Percentiles rank a stretch among this genome's conserved stretches.
phyloP scores from a whole-genome alignment of 305 asterid species.

The Coffea humblotiana region DNA sequence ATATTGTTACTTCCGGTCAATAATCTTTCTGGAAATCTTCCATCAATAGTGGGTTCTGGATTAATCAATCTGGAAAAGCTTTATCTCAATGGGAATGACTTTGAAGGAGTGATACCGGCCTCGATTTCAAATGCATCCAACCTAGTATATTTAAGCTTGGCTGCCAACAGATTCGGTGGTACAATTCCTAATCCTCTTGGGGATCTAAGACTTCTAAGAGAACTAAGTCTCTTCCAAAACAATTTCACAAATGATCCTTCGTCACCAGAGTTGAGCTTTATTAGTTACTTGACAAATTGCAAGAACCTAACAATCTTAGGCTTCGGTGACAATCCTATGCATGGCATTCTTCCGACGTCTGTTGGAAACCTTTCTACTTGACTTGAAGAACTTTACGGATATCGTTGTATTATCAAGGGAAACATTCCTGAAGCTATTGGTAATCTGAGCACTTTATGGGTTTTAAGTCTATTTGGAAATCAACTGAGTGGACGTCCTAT shows the following conservation, averaged over 20 bases:
- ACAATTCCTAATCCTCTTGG: slow-evolving; percentile 15
- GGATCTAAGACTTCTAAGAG: neutral
- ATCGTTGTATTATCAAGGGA: neutral
- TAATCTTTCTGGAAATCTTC: neutral
- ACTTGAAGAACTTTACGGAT: neutral
- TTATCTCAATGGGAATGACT: too few relatives aligned
- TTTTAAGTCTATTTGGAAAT: too few relatives aligned
- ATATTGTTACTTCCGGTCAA: too few relatives aligned
- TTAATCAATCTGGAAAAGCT: too few relatives aligned
- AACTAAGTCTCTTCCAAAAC: neutral
- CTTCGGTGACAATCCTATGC: neutral
- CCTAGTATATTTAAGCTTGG: too few relatives aligned
- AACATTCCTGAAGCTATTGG: neutral
- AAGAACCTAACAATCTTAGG: neutral
- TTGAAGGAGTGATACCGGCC: neutral
- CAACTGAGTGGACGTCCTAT: neutral
- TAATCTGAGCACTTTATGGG: neutral
- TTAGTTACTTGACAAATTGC: neutral
- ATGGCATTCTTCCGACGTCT: neutral
- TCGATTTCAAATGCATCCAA: too few relatives aligned
- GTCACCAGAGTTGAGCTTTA: neutral
- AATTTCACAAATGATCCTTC: neutral
- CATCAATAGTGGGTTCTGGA: neutral
- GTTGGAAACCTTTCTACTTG: neutral
- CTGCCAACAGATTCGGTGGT: slow-evolving; percentile 1